Base-by-base conservation (phyloP, 768 basidiomycete species). In the Leccinum sublutescens region DNA sequence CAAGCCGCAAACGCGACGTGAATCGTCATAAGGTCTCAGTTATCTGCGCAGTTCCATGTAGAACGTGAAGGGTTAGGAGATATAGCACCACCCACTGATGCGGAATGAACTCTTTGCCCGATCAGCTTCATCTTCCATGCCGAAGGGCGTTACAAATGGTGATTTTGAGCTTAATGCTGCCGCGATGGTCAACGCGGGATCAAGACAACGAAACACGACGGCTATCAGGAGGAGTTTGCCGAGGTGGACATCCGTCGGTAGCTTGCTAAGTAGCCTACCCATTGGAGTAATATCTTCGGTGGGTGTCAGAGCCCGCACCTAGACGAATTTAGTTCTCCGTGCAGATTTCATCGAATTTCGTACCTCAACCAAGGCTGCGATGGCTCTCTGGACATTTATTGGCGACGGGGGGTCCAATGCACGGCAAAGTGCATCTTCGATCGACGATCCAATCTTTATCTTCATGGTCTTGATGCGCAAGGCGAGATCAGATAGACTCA, bases 111-210 rank as follows among this genome's bases (percentile, higher is more conserved):
- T 76, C 73, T 94, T 97, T 38, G 94, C 91, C 12, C 83, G 81
- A 68, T 94, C 88, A 0, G 95, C 95, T 66, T 94, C 90, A 59
- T 85, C 79, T 72, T 97, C 95, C 49, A 87, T 78, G 3, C 96
- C 95, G 58, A 96, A 84, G 0, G 96, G 95, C 3, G 89, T 83
- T 21, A 98, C 72, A 71, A 98, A 99, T 0, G 95, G 96, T 2
- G 91, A 93, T 72, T 98, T 98, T 1, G 92, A 88, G 69, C 91
- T 95, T 43, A 98, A 77, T 1, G 91, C 85, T 6, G 96, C 96
- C 15, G 93, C 94, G 59, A 99, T 95, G 5, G 96, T 97, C 52
- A 99, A 79, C n/a, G 94, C 96, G 2, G 95, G 93, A 74, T 98
- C 96, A 61, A 98, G 76, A 70, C 96, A 98, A 49, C 85, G 84